These are phyloP conservation scores for Vaccinium myrtillus DNA, from an alignment of 148 eudicot species.

Conservation along the genomic window DNA sequence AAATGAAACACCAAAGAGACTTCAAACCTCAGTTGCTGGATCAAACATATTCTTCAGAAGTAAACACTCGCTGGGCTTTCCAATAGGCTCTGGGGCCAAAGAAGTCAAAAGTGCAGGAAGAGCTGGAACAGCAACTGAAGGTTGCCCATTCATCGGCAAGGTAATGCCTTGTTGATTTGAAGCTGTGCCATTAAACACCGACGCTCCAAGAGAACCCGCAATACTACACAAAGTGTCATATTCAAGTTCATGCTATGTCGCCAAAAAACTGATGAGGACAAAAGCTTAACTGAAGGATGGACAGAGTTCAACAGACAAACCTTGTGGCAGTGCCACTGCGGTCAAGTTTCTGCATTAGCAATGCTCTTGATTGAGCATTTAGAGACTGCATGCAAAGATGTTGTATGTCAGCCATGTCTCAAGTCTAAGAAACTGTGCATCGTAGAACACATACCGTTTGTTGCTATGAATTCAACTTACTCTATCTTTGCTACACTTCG, in stretches of 20 bases:
- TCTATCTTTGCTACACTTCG: neutral
- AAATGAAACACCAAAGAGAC: neutral
- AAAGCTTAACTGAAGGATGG: neutral
- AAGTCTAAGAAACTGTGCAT: neutral
- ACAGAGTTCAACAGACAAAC: conserved; percentile 33
- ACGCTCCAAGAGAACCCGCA: conserved; percentile 65
- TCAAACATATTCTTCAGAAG: conserved; percentile 93
- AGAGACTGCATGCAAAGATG: conserved; percentile 53
- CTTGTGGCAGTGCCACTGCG: conserved; percentile 86
- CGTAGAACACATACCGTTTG: neutral
- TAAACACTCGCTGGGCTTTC: conserved; percentile 84
- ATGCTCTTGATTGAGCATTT: conserved; percentile 93
- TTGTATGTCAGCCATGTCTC: conserved; percentile 6
- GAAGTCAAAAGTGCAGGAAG: conserved; percentile 58
- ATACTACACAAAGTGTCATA: conserved; percentile 36
- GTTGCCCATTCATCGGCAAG: conserved; percentile 51
- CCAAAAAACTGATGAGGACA: neutral
- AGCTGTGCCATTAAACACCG: conserved; percentile 61
- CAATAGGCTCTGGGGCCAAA: conserved; percentile 65
- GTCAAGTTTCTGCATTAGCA: conserved; percentile 89
- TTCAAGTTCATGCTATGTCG: neutral
- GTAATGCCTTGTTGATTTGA: conserved; percentile 50
- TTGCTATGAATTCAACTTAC: neutral
- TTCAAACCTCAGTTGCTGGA: conserved; percentile 79
- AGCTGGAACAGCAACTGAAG: conserved; percentile 43